These are phyloP conservation scores for Fusarium buxicola DNA, from an alignment of 2,329 filamentous ascomycete species.

Conservation along the genomic window DNA sequence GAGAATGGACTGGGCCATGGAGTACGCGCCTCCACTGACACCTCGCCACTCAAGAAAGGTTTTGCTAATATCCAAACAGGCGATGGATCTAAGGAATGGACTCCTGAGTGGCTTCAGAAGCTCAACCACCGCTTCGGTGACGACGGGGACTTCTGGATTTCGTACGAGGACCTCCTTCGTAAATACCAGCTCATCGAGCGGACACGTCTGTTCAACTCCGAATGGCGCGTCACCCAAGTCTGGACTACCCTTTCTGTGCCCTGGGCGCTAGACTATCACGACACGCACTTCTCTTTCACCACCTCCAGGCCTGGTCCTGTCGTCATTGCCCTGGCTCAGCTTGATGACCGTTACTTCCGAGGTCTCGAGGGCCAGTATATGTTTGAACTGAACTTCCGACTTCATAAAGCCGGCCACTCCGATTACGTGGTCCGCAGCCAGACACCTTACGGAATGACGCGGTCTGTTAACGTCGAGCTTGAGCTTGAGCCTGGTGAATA, in stretches of 20 bases:
- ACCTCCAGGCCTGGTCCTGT: constrained; percentile 62
- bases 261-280: constrained; percentile 67
- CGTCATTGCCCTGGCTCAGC: constrained; percentile 67
- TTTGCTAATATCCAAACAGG: constrained; percentile 48
- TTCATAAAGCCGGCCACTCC: constrained; percentile 62
- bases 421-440: constrained; percentile 68
- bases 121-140: constrained; percentile 81
- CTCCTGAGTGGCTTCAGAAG: constrained; percentile 78
- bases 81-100: constrained; percentile 88
- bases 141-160: constrained; percentile 75
- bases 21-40: constrained; percentile 51
- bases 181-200: constrained; percentile 70
- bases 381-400: constrained; percentile 65
- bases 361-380: constrained; percentile 68
- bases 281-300: constrained; percentile 64
- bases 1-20: constrained; percentile 86
- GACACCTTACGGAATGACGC: constrained; percentile 69
- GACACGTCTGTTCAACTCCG: constrained; percentile 67
- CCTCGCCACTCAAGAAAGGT: accelerated
- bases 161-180: constrained; percentile 68
- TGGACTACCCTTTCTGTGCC: constrained; percentile 66
- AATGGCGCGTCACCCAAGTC: constrained; percentile 62
- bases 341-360: constrained; percentile 68
- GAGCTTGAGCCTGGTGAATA: constrained; percentile 80
- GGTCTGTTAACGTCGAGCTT: constrained; percentile 82